A percentile compares a stretch with the other conserved stretches of the same genome.
Conservation (phyloP, 2,329 filamentous ascomycete genomes). For the Clonostachys solani region DNA sequence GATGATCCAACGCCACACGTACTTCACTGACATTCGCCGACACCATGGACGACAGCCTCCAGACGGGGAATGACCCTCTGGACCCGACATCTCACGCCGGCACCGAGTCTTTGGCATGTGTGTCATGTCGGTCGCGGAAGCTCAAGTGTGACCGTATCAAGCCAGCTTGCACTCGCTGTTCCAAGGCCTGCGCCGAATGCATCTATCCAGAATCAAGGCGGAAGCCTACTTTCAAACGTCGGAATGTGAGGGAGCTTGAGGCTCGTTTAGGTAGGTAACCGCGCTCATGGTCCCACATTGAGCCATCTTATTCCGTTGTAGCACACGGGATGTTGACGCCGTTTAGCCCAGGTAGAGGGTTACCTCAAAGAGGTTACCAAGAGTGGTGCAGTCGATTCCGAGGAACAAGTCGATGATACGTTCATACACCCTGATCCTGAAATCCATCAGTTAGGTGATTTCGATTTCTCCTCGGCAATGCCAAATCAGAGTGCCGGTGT, state of each 20-base stretch:
- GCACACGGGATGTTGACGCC: not conserved
- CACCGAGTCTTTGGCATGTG: slow-evolving; percentile 64
- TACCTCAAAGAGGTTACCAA: slow-evolving; percentile 64
- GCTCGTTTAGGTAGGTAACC: slow-evolving; percentile 67
- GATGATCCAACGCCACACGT: no score
- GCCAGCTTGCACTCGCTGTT: slow-evolving; percentile 77
- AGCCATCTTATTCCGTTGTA: slow-evolving; percentile 4
- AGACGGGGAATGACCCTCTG: no score
- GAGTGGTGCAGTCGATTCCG: slow-evolving; percentile 12
- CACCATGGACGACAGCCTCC: no score
- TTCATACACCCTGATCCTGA: no score
- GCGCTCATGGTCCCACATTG: not conserved
- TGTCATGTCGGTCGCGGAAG: slow-evolving; percentile 80
- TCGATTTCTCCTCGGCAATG: no score
- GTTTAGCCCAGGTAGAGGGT: slow-evolving; percentile 73
- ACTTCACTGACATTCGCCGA: no score
- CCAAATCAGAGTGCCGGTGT: no score
- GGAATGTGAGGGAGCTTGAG: slow-evolving; percentile 88
- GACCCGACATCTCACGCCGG: not conserved
- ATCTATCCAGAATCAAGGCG: slow-evolving; percentile 84
- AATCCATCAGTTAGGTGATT: no score
- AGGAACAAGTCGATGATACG: slow-evolving; percentile 11
- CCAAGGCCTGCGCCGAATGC: slow-evolving; percentile 70
- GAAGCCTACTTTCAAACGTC: slow-evolving; percentile 82
- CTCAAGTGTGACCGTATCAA: slow-evolving; percentile 80